Conservation (phyloP, 2,329 filamentous ascomycete genomes). For the Fusarium illudens region DNA sequence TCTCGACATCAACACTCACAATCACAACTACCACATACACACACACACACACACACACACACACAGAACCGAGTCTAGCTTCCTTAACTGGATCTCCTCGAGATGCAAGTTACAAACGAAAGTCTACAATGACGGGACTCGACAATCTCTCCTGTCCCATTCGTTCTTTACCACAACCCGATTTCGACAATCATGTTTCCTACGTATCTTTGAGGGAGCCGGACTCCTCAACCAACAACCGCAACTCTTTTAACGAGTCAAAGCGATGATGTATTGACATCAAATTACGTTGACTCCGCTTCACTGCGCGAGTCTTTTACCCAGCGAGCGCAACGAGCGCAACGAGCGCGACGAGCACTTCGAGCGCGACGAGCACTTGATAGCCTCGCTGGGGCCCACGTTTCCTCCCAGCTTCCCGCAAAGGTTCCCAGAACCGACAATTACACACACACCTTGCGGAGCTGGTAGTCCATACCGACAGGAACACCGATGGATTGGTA, state of each 20-base stretch:
- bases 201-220: constrained; percentile 11
- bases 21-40: neutral
- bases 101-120: neutral
- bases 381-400: constrained; percentile 30
- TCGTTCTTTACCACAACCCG: neutral
- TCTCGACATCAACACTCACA: neutral
- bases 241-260: neutral
- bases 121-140: neutral
- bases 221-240: constrained; percentile 13
- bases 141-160: neutral
- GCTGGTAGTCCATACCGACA: constrained; percentile 29
- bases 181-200: neutral
- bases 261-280: neutral
- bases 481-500: constrained; percentile 13
- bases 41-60: no score
- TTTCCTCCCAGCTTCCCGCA: constrained; percentile 21
- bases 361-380: neutral
- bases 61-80: neutral
- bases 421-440: neutral
- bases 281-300: constrained; percentile 27
- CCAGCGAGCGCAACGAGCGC: constrained; percentile 6
- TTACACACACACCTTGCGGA: neutral
- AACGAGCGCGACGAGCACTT: neutral
- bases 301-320: constrained; percentile 10
- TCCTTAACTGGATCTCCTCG: neutral